Evolutionary conservation across 805 yeast genomes (phyloP), one percentile per base, ranked within the genome.

Genomic region (Cyberlindnera misumaiensis): DNA sequence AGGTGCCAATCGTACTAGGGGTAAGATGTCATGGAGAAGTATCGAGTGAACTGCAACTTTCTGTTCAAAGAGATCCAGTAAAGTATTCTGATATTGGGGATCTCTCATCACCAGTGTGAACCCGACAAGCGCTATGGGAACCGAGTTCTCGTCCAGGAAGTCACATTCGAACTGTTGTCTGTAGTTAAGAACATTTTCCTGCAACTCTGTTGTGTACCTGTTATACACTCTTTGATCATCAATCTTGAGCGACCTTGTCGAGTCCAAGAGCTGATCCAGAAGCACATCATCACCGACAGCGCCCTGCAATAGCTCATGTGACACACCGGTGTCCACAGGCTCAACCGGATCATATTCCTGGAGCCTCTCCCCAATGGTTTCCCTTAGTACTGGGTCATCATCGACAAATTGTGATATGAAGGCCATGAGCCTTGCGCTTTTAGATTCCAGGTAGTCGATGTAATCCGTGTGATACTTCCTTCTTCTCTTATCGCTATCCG

Each of bases 381-480:
- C 28, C 27, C 27, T 35, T 20, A 52, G 26, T 6, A 41, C 44
- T 2, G 54, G 50, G 28, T 53, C 56, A 20, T 53, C 51, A 28
- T 49, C 45, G 5, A 48, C 47, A 32, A 49, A 45, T 39, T 43
- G 48, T 17, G 26, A 32, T 11, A 60, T 52, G 40, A 47, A 59
- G 9, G 34, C 27, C 15, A 49, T 52, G 22, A 59, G 41, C 5
- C 37, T 47, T 0, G 34, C 33, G 0, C 57, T 43, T 35, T 52
- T 54, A 7, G 46, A 43, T 20, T 56, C 61, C 12, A 60, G 46
- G 24, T 53, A 50, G 20, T 49, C 53, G 3, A 59, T 52, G 30
- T 60, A 60, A 36, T 57, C 61, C 2, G 63, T 55, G 39, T 59
- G 58, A 39, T 58, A 60, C 36, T 60, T 60, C 14, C 65, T 34